Evolutionary conservation across 257 asterid genomes (phyloP).

Genomic region (Oldenlandia corymbosa): DNA sequence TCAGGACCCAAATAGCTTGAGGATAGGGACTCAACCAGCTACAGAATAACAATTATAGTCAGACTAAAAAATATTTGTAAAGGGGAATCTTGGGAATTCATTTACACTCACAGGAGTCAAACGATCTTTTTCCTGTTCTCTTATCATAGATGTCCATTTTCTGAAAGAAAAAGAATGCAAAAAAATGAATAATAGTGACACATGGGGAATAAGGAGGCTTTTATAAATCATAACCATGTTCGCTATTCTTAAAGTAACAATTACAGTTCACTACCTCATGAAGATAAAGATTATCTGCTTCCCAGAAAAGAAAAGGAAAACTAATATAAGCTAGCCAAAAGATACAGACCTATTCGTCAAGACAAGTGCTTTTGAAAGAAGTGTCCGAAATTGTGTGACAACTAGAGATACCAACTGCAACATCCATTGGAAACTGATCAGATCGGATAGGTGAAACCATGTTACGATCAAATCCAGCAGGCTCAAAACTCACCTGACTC

Average conservation of each 20-base stretch:
- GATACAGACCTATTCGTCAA: conserved; percentile 73
- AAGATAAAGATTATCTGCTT: not conserved
- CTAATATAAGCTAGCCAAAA: conserved; percentile 9
- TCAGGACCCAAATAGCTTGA: conserved; percentile 91
- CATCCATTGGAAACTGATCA: conserved; percentile 18
- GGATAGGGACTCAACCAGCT: conserved; percentile 90
- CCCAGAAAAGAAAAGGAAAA: not conserved
- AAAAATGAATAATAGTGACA: conserved; percentile 1
- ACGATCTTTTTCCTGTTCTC: conserved; percentile 90
- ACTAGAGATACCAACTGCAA: conserved; percentile 80
- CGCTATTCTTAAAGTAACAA: not conserved
- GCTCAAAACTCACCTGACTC: conserved; percentile 55
- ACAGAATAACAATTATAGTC: conserved; percentile 23
- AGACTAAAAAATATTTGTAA: conserved; percentile 23
- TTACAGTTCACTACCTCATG: not conserved
- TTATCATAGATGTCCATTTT: conserved; percentile 89
- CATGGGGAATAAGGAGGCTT: not conserved
- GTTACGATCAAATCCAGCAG: conserved; percentile 18
- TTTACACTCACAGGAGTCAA: conserved; percentile 74
- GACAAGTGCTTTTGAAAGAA: conserved; percentile 86
- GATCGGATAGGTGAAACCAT: conserved; percentile 14
- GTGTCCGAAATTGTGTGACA: conserved; percentile 71
- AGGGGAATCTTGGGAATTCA: conserved; percentile 13
- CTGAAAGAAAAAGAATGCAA: conserved; percentile 35
- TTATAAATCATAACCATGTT: not conserved